Percentiles rank a stretch among this genome's conserved stretches.
phyloP scores from a whole-genome alignment of 345 rosid genomes.

The Arabidopsis suecica region DNA sequence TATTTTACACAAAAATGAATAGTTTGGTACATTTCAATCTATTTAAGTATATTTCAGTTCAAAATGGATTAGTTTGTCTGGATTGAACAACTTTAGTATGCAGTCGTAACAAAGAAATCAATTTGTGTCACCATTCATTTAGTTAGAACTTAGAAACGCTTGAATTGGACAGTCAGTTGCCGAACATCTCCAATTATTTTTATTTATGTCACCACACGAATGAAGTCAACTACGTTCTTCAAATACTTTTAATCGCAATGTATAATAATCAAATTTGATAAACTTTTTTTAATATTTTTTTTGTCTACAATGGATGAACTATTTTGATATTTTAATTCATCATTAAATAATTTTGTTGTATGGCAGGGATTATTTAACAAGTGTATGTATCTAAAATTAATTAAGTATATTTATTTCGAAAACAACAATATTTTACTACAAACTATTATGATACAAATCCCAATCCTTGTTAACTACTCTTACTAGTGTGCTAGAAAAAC shows the following conservation, averaged over 20 bases:
- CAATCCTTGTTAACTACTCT: background rate
- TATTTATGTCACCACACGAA: constrained; percentile 2
- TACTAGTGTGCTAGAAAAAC: too few relatives aligned
- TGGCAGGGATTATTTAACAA: too few relatives aligned
- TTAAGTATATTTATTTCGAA: too few relatives aligned
- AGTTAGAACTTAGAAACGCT: constrained; percentile 3
- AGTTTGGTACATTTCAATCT: too few relatives aligned
- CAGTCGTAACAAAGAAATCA: background rate
- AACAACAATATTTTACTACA: background rate
- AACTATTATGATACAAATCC: background rate
- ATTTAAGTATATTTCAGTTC: too few relatives aligned
- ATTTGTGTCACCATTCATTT: constrained; percentile 19
- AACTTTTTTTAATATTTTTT: too few relatives aligned
- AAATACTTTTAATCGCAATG: background rate
- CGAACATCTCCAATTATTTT: constrained; percentile 6
- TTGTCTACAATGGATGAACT: background rate
- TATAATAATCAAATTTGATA: background rate
- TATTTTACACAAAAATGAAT: too few relatives aligned
- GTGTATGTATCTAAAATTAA: too few relatives aligned
- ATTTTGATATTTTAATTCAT: background rate
- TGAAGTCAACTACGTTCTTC: constrained; percentile 17
- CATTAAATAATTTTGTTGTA: background rate
- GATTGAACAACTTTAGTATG: too few relatives aligned
- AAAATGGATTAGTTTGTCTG: too few relatives aligned
- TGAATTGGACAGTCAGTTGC: constrained; percentile 8